Conservation (phyloP, 768 basidiomycete species). For the Hysterangium stoloniferum region DNA sequence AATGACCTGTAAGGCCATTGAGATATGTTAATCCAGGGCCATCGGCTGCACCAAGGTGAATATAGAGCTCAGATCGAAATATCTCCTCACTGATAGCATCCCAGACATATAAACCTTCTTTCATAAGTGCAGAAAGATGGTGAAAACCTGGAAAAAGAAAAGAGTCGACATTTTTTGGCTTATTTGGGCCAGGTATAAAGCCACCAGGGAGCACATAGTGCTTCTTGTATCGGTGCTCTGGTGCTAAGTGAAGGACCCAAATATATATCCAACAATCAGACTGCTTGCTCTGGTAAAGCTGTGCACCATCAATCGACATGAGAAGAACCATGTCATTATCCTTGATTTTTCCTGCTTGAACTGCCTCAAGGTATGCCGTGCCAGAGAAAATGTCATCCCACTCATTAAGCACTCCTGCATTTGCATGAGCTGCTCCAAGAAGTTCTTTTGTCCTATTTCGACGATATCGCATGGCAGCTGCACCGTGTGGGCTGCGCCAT, state of each 20-base stretch:
- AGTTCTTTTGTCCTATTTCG: conserved; percentile 2
- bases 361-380: conserved; percentile 14
- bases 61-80: conserved; percentile 17
- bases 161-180: conserved; percentile 24
- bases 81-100: conserved; percentile 18
- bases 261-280: conserved; percentile 30
- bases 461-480: conserved; percentile 14
- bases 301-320: conserved; percentile 22
- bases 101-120: conserved; percentile 27
- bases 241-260: conserved; percentile 20
- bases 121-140: conserved; percentile 26
- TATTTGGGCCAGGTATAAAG: conserved; percentile 16
- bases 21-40: conserved; percentile 25
- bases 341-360: conserved; percentile 11
- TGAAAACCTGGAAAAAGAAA: conserved; percentile 25
- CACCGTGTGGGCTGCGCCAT: conserved; percentile 13
- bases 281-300: conserved; percentile 24
- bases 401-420: neutral
- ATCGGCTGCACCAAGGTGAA: conserved; percentile 27
- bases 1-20: conserved; percentile 30
- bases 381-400: conserved; percentile 14
- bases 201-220: conserved; percentile 22
- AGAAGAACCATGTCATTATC: conserved; percentile 13
- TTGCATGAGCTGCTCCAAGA: neutral
- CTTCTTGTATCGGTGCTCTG: conserved; percentile 26